phyloP scores from a whole-genome alignment of 768 basidiomycete species.

The Plicaturopsis crispa region DNA sequence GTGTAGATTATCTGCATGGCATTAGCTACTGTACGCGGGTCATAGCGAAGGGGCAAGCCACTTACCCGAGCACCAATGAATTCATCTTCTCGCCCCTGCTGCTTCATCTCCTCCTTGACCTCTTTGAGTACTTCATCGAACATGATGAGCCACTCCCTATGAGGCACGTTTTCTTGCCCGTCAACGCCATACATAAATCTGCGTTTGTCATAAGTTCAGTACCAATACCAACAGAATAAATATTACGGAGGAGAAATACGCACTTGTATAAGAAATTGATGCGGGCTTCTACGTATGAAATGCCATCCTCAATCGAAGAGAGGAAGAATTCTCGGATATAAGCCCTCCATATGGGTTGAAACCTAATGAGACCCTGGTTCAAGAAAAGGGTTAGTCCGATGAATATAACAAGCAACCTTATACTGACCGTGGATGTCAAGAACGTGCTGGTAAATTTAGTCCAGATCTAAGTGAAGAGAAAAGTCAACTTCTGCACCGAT shows the following conservation, averaged over 20 bases:
- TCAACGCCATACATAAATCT: slow-evolving; percentile 53
- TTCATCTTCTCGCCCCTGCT: slow-evolving; percentile 46
- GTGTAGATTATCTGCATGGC: slow-evolving; percentile 58
- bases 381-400: no score
- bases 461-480: slow-evolving; percentile 58
- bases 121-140: slow-evolving; percentile 46
- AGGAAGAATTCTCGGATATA: slow-evolving; percentile 60
- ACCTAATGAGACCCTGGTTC: slow-evolving; percentile 36
- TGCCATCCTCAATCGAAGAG: slow-evolving; percentile 59
- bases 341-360: slow-evolving; percentile 47
- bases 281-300: slow-evolving; percentile 63
- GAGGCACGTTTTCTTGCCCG: slow-evolving; percentile 49
- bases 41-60: neutral
- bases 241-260: slow-evolving; percentile 8
- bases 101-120: slow-evolving; percentile 42
- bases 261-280: slow-evolving; percentile 59
- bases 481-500: neutral
- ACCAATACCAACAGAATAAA: no score
- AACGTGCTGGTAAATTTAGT: slow-evolving; percentile 58
- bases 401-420: neutral
- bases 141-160: slow-evolving; percentile 49
- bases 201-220: neutral
- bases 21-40: neutral
- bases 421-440: slow-evolving; percentile 35
- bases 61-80: slow-evolving; percentile 62